These are phyloP conservation scores for Cladosporium sp. DNA, from an alignment of 2,329 filamentous ascomycete species.

Conservation along the genomic window DNA sequence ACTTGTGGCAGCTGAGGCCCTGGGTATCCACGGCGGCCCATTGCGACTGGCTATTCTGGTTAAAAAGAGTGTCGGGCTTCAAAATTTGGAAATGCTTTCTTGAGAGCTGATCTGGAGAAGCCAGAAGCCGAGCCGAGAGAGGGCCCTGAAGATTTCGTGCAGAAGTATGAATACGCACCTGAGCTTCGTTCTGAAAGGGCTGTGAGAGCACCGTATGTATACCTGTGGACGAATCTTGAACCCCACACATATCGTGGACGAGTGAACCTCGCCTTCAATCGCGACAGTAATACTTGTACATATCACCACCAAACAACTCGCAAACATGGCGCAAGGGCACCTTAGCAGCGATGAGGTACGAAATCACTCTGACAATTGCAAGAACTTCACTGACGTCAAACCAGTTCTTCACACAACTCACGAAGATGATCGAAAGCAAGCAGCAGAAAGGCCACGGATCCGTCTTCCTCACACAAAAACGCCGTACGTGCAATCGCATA, in stretches of 20 bases:
- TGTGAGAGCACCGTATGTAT: background rate
- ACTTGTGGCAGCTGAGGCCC: constrained; percentile 50
- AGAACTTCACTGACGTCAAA: background rate
- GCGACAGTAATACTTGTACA: background rate
- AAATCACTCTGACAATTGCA: background rate
- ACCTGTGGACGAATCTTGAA: background rate
- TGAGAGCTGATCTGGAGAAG: constrained; percentile 11
- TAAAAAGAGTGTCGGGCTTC: constrained; percentile 4
- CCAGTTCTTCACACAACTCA: constrained; percentile 73
- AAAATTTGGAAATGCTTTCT: constrained; percentile 2
- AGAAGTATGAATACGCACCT: background rate
- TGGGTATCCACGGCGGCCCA: constrained; percentile 31
- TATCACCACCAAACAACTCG: background rate
- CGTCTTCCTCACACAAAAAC: constrained; percentile 75
- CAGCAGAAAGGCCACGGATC: constrained; percentile 72
- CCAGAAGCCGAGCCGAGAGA: background rate
- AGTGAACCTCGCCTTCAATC: constrained; percentile 1
- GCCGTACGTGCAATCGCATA: constrained; percentile 55
- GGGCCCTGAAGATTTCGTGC: background rate
- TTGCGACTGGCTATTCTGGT: constrained; percentile 21
- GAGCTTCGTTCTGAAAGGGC: background rate
- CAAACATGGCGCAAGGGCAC: constrained; percentile 53
- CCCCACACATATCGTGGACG: constrained; percentile 12
- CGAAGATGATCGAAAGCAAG: constrained; percentile 66
- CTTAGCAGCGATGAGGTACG: constrained; percentile 64